These are phyloP conservation scores for Alternaria sp. DNA, from an alignment of 2,329 filamentous ascomycete species.

Conservation along the genomic window DNA sequence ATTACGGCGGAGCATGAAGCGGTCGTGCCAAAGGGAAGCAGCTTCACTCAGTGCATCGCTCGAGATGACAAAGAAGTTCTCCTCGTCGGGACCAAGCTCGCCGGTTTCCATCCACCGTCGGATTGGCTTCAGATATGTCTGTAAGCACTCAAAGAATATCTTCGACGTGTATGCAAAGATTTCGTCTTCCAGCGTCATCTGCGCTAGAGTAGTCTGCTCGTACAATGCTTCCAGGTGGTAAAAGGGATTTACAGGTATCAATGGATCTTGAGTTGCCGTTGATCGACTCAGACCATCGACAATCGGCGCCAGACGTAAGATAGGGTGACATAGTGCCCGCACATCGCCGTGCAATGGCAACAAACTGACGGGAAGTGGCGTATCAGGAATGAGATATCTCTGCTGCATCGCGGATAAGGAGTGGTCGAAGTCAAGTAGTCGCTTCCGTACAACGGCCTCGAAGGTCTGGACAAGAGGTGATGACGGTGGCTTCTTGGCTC, in stretches of 20 bases:
- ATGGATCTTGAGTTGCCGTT: constrained; percentile 57
- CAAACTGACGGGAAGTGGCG: constrained; percentile 69
- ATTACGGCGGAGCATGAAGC: constrained; percentile 71
- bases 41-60: constrained; percentile 63
- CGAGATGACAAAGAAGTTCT: constrained; percentile 77
- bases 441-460: constrained; percentile 65
- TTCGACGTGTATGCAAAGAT: constrained; percentile 69
- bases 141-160: constrained; percentile 82
- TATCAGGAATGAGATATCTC: constrained; percentile 61
- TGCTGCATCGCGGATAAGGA: constrained; percentile 66
- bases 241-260: constrained; percentile 60
- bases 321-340: constrained; percentile 58
- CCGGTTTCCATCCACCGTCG: constrained; percentile 85
- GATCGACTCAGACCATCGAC: constrained; percentile 45
- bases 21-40: constrained; percentile 75
- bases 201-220: constrained; percentile 70
- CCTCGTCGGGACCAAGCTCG: constrained; percentile 68
- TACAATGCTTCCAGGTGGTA: constrained; percentile 81
- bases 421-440: constrained; percentile 65
- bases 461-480: constrained; percentile 69
- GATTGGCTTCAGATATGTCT: constrained; percentile 81
- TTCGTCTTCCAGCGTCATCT: constrained; percentile 69
- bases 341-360: constrained; percentile 67
- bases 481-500: constrained; percentile 32
- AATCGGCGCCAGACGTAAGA: constrained; percentile 67